A percentile compares a stretch with the other conserved stretches of the same genome.
phyloP scores from a whole-genome alignment of 192 early-diverging fungal species.

The Coemansia sp. region DNA sequence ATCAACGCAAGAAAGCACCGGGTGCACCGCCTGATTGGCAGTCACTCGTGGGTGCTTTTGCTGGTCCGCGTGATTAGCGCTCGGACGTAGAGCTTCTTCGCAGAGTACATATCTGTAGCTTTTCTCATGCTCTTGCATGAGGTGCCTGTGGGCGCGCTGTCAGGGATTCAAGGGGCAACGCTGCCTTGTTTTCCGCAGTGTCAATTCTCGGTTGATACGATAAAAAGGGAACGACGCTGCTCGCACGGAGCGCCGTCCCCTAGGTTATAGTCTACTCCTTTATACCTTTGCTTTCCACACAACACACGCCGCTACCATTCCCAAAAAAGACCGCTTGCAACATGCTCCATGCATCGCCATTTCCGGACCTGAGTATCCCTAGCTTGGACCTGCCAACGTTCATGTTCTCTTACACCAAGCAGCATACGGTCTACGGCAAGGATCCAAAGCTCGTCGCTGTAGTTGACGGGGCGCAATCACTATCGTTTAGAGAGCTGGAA shows the following conservation, averaged over 20 bases:
- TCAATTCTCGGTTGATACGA: not conserved
- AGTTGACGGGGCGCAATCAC: slow-evolving; percentile 14
- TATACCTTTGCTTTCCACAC: not conserved
- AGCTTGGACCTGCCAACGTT: slow-evolving; percentile 46
- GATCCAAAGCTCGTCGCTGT: slow-evolving; percentile 31
- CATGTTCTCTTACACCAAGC: slow-evolving; percentile 23
- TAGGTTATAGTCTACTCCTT: not conserved
- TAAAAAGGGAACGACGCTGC: not conserved
- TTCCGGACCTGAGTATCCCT: slow-evolving; percentile 25
- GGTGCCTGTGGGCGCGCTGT: not conserved
- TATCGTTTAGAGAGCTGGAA: slow-evolving; percentile 35
- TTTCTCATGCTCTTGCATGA: not conserved
- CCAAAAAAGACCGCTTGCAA: not conserved
- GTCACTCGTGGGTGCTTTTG: not conserved
- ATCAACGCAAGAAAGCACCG: no score
- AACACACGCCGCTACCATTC: no score
- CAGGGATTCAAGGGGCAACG: not conserved
- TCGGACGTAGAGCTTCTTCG: not conserved
- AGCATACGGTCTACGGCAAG: slow-evolving; percentile 33
- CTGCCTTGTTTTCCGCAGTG: not conserved
- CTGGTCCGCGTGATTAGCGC: not conserved
- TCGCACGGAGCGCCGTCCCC: not conserved
- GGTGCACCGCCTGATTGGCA: not conserved
- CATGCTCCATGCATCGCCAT: slow-evolving; percentile 47
- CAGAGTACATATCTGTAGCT: not conserved